phyloP scores from a whole-genome alignment of 2,329 filamentous ascomycete genomes.

The Talaromyces sp. region DNA sequence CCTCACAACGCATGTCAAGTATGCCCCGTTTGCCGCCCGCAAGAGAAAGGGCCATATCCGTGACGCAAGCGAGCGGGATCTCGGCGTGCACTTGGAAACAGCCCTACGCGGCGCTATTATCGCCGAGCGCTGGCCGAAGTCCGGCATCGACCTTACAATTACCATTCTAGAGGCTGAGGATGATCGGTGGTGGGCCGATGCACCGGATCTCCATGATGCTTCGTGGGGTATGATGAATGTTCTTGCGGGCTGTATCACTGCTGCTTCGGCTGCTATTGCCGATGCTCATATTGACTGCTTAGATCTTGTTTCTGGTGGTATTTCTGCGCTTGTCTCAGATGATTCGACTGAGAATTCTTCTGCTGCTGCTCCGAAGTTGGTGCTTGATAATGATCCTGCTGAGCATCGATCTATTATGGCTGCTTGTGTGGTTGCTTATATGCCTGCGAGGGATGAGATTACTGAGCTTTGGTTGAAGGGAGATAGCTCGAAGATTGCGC shows the following conservation, averaged over 20 bases:
- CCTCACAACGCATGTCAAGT: conserved; percentile 91
- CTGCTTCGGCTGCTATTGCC: conserved; percentile 86
- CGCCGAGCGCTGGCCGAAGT: conserved; percentile 97
- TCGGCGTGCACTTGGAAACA: conserved; percentile 88
- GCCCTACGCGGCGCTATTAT: conserved; percentile 87
- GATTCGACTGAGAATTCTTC: conserved; percentile 24
- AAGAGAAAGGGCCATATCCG: conserved; percentile 82
- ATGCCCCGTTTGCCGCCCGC: conserved; percentile 88
- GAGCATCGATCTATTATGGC: conserved; percentile 78
- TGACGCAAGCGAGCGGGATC: conserved; percentile 82
- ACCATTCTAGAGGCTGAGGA: conserved; percentile 94
- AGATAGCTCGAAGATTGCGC: conserved; percentile 47
- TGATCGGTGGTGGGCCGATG: conserved; percentile 67
- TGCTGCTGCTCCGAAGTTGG: conserved; percentile 35
- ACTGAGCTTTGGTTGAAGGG: conserved; percentile 96
- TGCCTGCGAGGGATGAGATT: conserved; percentile 84
- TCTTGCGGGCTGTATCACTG: conserved; percentile 87
- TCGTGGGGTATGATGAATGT: conserved; percentile 92
- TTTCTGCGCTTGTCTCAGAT: conserved; percentile 73
- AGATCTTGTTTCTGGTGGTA: conserved; percentile 84
- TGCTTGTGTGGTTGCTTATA: conserved; percentile 86
- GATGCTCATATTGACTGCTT: conserved; percentile 97
- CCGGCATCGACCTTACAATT: conserved; percentile 90
- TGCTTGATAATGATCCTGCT: conserved; percentile 80
- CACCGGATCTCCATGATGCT: conserved; percentile 55